Evolutionary conservation across 2,329 filamentous ascomycete genomes (phyloP), one percentile per base, ranked within the genome.

Genomic region (Lasiodiplodia theobromae): DNA sequence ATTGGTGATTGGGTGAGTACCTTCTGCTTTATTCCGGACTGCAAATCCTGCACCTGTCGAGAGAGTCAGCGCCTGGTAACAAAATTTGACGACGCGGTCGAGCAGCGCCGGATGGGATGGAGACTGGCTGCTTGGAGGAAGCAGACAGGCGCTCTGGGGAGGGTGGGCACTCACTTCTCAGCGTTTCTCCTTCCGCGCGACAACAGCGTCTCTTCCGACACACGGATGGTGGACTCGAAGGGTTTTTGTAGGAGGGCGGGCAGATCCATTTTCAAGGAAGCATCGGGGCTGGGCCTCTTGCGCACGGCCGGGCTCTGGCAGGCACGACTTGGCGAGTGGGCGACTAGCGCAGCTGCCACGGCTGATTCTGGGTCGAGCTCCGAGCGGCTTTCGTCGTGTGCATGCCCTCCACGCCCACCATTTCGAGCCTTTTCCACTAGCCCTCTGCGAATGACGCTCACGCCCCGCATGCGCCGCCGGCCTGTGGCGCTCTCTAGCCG

Each of bases 41-140:
- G 73, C 73, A 66, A 70, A 72, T 76, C 74, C 77, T 77, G 77
- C 77, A 74, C 77, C 76, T 79, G 72, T n/a, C 44, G 56, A 25
- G 8, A 54, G 70, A 60, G 74, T 79, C 64, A 78, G 76, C 71
- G 71, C 69, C 44, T 56, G 31, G 49, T 47, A 51, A 67, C 72
- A 74, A 70, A 75, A 73, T 74, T 64, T 62, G 47, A 52, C 14
- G 40, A 47, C n/a, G 51, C 37, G 18, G 64, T 31, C 34, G 34
- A 34, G 63, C 47, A 70, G 73, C 71, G 67, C 72, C 68, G 70
- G 69, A 67, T 66, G 53, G 69, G 68, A 34, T 56, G 53, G 51
- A 25, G 38, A 7, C 54, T 21, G n/a, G 40, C 47, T 14, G 28
- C 18, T 28, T 52, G 37, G 52, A 3, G 16, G 34, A 14, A 38